A percentile compares a stretch with the other conserved stretches of the same genome.
phyloP scores from a whole-genome alignment of 163 green algal species.

The Chlorella variabilis region DNA sequence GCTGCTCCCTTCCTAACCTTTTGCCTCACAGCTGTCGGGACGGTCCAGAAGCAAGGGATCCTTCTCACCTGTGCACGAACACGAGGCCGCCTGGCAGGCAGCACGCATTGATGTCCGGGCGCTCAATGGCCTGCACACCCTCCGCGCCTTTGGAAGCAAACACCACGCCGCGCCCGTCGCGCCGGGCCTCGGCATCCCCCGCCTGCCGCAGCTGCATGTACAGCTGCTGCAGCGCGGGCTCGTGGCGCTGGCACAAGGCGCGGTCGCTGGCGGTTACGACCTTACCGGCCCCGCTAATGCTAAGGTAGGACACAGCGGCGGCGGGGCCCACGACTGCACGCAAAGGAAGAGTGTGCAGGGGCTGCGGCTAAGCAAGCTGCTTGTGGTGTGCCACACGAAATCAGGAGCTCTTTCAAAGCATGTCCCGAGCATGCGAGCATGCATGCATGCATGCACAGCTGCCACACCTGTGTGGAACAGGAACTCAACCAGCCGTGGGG shows the following conservation, averaged over 20 bases:
- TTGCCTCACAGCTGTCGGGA: too few relatives aligned
- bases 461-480: slow-evolving; percentile 16
- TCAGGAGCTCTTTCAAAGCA: too few relatives aligned
- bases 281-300: not conserved
- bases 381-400: too few relatives aligned
- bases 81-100: slow-evolving; percentile 32
- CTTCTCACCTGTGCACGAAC: slow-evolving; percentile 25
- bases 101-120: slow-evolving; percentile 20
- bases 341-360: too few relatives aligned
- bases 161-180: not conserved
- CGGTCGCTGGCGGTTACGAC: not conserved
- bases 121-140: slow-evolving; percentile 14
- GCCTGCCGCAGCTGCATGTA: slow-evolving; percentile 2
- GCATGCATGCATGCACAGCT: too few relatives aligned
- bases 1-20: too few relatives aligned
- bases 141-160: slow-evolving; percentile 1
- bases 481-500: not conserved
- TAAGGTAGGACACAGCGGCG: slow-evolving; percentile 9
- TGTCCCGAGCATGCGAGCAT: too few relatives aligned
- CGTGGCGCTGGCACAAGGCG: slow-evolving; percentile 8
- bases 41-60: too few relatives aligned
- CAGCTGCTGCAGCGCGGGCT: not conserved
- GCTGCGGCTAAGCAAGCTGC: too few relatives aligned
- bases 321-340: not conserved
- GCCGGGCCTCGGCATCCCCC: slow-evolving; percentile 1